Conservation (phyloP, 805 yeast species). For the Pichia nakasei region DNA sequence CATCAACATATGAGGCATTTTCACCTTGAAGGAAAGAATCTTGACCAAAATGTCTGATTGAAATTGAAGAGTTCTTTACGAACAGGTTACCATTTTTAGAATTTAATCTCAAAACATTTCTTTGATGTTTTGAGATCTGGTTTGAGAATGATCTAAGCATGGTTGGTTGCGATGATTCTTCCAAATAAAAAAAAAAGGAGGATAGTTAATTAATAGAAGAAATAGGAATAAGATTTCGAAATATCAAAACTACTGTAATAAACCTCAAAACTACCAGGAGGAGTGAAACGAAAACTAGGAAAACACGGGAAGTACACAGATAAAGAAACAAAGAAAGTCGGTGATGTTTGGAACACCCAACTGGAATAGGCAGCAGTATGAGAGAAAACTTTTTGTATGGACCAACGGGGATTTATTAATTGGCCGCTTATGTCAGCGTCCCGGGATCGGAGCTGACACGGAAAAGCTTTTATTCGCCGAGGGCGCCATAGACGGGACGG, state of each 20-base stretch:
- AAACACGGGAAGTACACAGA: too few species aligned
- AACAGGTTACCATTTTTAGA: background rate
- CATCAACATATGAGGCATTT: slow-evolving; percentile 90
- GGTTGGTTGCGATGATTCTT: background rate
- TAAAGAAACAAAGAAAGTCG: too few species aligned
- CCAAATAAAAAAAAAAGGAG: background rate
- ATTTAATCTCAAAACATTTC: slow-evolving; percentile 14
- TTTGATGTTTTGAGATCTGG: slow-evolving; percentile 13
- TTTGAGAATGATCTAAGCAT: slow-evolving; percentile 25
- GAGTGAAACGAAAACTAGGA: too few species aligned
- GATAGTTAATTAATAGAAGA: background rate
- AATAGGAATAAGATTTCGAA: too few species aligned
- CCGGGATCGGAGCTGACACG: slow-evolving; percentile 10
- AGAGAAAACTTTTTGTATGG: too few species aligned
- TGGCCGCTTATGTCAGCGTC: too few species aligned
- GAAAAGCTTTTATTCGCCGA: slow-evolving; percentile 9
- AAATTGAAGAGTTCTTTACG: background rate
- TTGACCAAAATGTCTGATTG: slow-evolving; percentile 29
- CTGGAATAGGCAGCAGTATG: too few species aligned
- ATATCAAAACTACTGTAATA: too few species aligned
- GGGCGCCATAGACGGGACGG: too few species aligned
- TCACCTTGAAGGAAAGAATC: slow-evolving; percentile 79
- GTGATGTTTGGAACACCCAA: too few species aligned
- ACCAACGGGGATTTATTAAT: too few species aligned
- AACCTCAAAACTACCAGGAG: too few species aligned